These are phyloP conservation scores for Delonix regia DNA, from an alignment of 306 rosid genomes.

Conservation along the genomic window DNA sequence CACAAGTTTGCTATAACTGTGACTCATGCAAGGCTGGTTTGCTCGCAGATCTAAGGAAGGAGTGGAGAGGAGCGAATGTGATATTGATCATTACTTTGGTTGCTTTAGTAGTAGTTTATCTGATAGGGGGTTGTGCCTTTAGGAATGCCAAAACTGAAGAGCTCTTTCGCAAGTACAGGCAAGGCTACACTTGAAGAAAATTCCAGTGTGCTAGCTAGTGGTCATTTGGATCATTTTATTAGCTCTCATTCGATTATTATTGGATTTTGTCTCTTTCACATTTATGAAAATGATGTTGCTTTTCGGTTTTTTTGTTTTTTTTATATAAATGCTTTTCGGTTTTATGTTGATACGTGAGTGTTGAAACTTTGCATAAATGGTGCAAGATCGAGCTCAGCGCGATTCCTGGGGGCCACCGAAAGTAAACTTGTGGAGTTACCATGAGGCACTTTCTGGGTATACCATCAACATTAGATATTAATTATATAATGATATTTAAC, in stretches of 20 bases:
- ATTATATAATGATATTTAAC: no score
- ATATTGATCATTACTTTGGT: slow-evolving; percentile 55
- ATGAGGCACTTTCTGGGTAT: neutral
- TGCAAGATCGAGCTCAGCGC: no score
- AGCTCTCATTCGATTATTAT: no score
- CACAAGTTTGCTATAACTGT: slow-evolving; percentile 75
- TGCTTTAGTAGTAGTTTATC: slow-evolving; percentile 54
- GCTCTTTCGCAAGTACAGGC: slow-evolving; percentile 73
- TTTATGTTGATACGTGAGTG: neutral
- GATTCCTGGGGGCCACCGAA: no score
- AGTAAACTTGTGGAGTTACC: no score
- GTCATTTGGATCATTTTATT: no score
- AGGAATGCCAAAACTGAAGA: slow-evolving; percentile 82
- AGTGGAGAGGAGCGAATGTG: slow-evolving; percentile 72
- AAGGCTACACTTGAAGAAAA: slow-evolving; percentile 57
- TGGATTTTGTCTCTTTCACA: neutral
- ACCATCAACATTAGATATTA: no score
- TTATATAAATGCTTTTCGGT: no score
- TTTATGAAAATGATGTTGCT: neutral
- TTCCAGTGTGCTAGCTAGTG: no score
- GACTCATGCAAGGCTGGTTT: slow-evolving; percentile 89
- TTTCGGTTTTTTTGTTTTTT: no score
- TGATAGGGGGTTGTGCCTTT: slow-evolving; percentile 73
- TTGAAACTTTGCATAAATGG: neutral
- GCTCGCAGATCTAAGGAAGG: slow-evolving; percentile 63